Evolutionary conservation across 352 stramenopile genomes (phyloP), one percentile per base, ranked within the genome.

Genomic region (Stramenopiles sp.): DNA sequence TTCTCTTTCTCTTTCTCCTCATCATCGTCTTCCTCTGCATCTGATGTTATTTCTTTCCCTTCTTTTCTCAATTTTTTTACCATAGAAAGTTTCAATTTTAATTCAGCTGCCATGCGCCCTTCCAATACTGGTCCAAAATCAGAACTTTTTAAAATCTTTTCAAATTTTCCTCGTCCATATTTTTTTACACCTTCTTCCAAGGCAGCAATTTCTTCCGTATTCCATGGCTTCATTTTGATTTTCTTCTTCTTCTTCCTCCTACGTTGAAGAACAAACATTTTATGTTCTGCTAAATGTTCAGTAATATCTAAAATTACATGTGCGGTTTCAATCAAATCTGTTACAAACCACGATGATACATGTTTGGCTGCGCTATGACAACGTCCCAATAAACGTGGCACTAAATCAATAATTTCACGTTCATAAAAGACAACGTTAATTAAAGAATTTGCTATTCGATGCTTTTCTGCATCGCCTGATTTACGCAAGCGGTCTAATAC

Each of bases 1-100:
- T 86, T 85, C 33, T 88, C 86, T 1, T 84, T 83, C 80, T 93
- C 88, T 4, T 83, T 85, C 81, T 91, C 86, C 80, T 92, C 88
- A 81, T 93, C 88, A 43, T 92, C 87, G 1, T 86, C 87, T 0
- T 86, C 87, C 13, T 89, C 88, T 13, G 84, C 86, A 78, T 86
- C 84, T 0, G 85, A 86, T 0, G 74, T 78, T 0, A 84, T 83
- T 1, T 84, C 82, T 78, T 84, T 78, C 7, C 78, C 82, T 30
- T 81, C 32, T 63, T 13, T 79, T 53, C 85, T 78, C 63, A 53
- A 53, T 32, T 87, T 89, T 38, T 87, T 89, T 32, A 86, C 83
- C n/a, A 85, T 85, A 43, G 86, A 87, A 27, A 23, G 27, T 27
- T 69, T 69, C 20, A 69, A 27, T 27, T 69, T 20, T 27, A 69